Base-by-base conservation (phyloP, 352 stramenopile genomes). In the Pythium scleroteichum region DNA sequence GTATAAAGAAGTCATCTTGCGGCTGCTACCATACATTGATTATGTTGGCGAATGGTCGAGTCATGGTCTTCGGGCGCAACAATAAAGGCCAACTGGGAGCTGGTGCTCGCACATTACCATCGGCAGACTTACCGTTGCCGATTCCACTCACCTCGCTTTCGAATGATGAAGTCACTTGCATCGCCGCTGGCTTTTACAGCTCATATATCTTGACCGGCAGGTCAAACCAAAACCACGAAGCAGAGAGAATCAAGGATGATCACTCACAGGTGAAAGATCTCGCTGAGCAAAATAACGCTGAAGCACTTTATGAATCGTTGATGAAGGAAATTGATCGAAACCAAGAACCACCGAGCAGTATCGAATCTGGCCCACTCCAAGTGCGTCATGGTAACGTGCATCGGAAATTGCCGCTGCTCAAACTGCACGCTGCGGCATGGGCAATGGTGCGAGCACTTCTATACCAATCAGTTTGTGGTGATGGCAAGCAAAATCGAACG, bases 51-150 rank as follows among this genome's bases (percentile, higher is more conserved):
- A 94, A 92, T 41, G 85, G 84, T 4, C 74, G 83, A 1, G 82
- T 93, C 13, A 94, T 95, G 85, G 85, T 92, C 0, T 95, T 95
- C 71, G 85, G 87, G 5, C 78, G 87, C 40, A 95, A 95, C 66
- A 95, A 95, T 62, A 95, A 95, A 48, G 85, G 87, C 0, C 87
- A 96, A 27, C 81, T 94, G 17, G 85, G 87, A 1, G 78, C 82
- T 5, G 86, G 85, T 2, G 81, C 82, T 9, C 76, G 85, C 46
- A 93, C 87, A 8, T 57, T 96, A 6, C 80, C 87, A 19, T 94
- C 87, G 3, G 87, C 85, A 16, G 87, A 96, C 33, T 53, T 96
- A 2, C 87, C 87, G 2, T 69, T 96, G 2, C 85, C 83, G 0
- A 77, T 94, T 20, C 82, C 83, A 32, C 87, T 80, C 0, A 91